phyloP scores from a whole-genome alignment of 768 basidiomycete genomes.

The Tulasnella calospora region DNA sequence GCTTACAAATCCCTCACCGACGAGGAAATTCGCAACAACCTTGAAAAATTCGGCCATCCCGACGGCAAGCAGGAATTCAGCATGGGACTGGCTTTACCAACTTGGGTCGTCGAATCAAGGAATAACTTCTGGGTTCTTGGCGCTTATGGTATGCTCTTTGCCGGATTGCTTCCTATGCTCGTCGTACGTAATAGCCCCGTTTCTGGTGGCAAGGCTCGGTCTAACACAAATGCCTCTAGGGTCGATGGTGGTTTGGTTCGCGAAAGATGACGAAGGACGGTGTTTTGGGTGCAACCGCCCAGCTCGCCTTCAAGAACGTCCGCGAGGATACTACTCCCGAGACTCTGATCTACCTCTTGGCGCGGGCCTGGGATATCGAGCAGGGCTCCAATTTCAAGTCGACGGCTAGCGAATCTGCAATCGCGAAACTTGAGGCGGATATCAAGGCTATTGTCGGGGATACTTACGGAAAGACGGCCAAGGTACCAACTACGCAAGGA shows the following conservation, averaged over 20 bases:
- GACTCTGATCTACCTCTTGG: constrained; percentile 67
- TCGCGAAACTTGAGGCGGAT: constrained; percentile 8
- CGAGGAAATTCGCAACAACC: constrained; percentile 85
- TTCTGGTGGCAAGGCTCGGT: neutral
- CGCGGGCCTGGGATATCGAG: constrained; percentile 62
- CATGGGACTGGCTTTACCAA: constrained; percentile 91
- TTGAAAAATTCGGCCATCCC: constrained; percentile 84
- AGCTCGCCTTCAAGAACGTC: constrained; percentile 81
- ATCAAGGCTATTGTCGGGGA: constrained; percentile 7
- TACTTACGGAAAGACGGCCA: constrained; percentile 5
- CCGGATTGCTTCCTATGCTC: constrained; percentile 74
- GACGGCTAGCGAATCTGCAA: constrained; percentile 22
- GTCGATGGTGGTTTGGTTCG: constrained; percentile 96
- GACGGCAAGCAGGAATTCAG: constrained; percentile 93
- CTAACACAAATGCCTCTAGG: constrained; percentile 40
- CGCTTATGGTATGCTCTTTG: constrained; percentile 81
- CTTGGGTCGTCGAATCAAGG: constrained; percentile 87
- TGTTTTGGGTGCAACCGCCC: constrained; percentile 71
- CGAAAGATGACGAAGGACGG: constrained; percentile 89
- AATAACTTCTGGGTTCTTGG: constrained; percentile 91
- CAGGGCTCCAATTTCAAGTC: constrained; percentile 29
- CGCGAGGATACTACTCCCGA: constrained; percentile 70
- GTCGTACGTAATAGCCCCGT: constrained; percentile 50
- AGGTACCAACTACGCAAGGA: neutral
- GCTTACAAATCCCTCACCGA: constrained; percentile 98